Evolutionary conservation across 129 eudicot genomes (phyloP).

Genomic region (Gnaphalium uliginosum): DNA sequence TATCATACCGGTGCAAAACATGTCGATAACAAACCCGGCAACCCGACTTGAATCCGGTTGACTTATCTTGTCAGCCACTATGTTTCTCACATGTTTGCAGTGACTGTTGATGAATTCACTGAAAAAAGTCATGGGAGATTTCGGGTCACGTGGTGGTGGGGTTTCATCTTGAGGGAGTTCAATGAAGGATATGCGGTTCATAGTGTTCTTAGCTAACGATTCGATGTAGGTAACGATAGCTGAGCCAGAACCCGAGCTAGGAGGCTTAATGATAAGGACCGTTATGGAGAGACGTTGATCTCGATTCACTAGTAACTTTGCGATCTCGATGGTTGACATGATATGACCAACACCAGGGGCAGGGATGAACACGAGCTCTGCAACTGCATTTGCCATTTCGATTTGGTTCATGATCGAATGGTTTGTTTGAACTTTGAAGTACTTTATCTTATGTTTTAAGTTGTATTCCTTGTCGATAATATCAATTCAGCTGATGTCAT

Average conservation of each 20-base stretch:
- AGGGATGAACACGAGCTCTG: conserved; percentile 47
- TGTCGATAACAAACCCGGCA: conserved; percentile 38
- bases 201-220: conserved; percentile 10
- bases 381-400: conserved; percentile 18
- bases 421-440: conserved; percentile 6
- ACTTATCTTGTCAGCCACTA: conserved; percentile 18
- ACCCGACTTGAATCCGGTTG: conserved; percentile 20
- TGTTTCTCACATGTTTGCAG: conserved; percentile 25
- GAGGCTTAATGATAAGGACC: conserved; percentile 40
- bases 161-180: conserved; percentile 35
- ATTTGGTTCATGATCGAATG: conserved; percentile 2
- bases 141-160: neutral
- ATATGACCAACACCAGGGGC: conserved; percentile 46
- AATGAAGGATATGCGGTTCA: conserved; percentile 17
- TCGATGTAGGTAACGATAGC: conserved; percentile 26
- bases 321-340: conserved; percentile 43
- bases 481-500: no score
- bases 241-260: conserved; percentile 18
- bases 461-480: no score
- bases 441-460: neutral
- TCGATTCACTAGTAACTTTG: conserved; percentile 39
- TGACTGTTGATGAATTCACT: conserved; percentile 28
- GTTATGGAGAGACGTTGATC: conserved; percentile 32
- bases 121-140: conserved; percentile 6
- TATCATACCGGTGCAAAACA: conserved; percentile 43